A percentile compares a stretch with the other conserved stretches of the same genome.
These are phyloP conservation scores for Mycena galericulata DNA, from an alignment of 768 basidiomycete species.

Conservation along the genomic window DNA sequence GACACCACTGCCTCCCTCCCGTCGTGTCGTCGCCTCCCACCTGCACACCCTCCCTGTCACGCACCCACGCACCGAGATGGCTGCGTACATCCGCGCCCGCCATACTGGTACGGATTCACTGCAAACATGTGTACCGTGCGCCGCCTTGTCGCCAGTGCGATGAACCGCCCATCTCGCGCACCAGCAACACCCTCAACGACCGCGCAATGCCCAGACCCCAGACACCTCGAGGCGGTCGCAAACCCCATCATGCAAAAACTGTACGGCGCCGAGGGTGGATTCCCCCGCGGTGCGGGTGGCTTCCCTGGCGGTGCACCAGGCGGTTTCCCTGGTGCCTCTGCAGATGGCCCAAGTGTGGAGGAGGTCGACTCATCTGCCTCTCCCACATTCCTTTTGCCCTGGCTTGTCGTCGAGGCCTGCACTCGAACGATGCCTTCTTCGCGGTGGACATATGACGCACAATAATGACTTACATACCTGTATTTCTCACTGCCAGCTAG, in stretches of 20 bases:
- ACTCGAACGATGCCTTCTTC: too few species aligned
- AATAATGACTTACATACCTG: too few species aligned
- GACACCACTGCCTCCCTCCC: not conserved
- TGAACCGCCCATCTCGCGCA: slow-evolving; percentile 19
- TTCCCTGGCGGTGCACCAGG: slow-evolving; percentile 49
- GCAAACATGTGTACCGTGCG: slow-evolving; percentile 80
- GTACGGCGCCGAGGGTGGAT: too few species aligned
- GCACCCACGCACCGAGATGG: slow-evolving; percentile 68
- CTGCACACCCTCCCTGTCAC: too few species aligned
- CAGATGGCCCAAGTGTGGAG: slow-evolving; percentile 2
- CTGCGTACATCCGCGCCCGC: slow-evolving; percentile 75
- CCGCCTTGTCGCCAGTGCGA: slow-evolving; percentile 45
- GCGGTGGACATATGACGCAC: too few species aligned
- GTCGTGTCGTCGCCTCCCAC: too few species aligned
- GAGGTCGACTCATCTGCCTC: not conserved
- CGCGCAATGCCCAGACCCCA: too few species aligned
- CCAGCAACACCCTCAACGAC: slow-evolving; percentile 15
- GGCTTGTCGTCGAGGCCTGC: too few species aligned
- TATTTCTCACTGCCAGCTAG: too few species aligned
- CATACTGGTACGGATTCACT: slow-evolving; percentile 82
- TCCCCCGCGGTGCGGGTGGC: slow-evolving; percentile 1
- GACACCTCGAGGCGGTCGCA: too few species aligned
- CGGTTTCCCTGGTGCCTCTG: slow-evolving; percentile 32
- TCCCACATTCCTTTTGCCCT: too few species aligned
- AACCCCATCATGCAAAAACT: too few species aligned